Percentiles rank a stretch among this genome's conserved stretches.
phyloP scores from a whole-genome alignment of 768 basidiomycete genomes.

The Neoboletus subvelutipes region DNA sequence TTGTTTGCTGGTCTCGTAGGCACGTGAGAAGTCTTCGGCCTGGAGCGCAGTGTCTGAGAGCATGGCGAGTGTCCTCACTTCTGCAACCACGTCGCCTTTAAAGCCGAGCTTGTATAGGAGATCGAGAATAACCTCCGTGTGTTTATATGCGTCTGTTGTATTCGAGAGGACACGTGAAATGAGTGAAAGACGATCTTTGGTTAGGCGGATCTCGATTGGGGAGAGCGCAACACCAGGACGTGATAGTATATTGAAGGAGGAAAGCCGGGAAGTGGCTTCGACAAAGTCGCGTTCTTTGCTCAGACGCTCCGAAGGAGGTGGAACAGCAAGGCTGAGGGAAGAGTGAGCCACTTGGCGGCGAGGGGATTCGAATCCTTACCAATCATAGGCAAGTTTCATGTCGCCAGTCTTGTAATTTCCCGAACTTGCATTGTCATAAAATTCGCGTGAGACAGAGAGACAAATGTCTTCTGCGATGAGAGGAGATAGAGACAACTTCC shows the following conservation, averaged over 20 bases:
- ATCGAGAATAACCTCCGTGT: conserved; percentile 89
- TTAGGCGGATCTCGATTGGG: conserved; percentile 91
- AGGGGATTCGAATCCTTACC: conserved; percentile 46
- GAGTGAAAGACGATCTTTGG: conserved; percentile 85
- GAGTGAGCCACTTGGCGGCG: conserved; percentile 4
- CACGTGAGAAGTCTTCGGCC: conserved; percentile 73
- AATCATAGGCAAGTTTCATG: conserved; percentile 96
- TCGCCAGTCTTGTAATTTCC: conserved; percentile 93
- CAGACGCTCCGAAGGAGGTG: conserved; percentile 60
- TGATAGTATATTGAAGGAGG: conserved; percentile 86
- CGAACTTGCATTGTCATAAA: conserved; percentile 91
- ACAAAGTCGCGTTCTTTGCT: conserved; percentile 85
- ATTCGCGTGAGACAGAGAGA: conserved; percentile 76
- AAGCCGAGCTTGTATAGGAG: conserved; percentile 87
- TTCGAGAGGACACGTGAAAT: conserved; percentile 82
- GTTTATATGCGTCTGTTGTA: conserved; percentile 86
- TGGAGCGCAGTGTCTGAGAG: conserved; percentile 84
- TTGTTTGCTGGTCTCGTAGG: conserved; percentile 65
- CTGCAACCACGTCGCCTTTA: conserved; percentile 65
- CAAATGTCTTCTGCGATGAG: conserved; percentile 73
- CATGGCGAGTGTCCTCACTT: conserved; percentile 86
- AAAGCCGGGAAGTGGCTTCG: conserved; percentile 93
- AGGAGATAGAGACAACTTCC: conserved; percentile 47
- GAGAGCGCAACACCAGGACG: conserved; percentile 74
- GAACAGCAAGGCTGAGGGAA: conserved; percentile 68